Conservation (phyloP, 768 basidiomycete species). For the Hemileccinum impolitum region DNA sequence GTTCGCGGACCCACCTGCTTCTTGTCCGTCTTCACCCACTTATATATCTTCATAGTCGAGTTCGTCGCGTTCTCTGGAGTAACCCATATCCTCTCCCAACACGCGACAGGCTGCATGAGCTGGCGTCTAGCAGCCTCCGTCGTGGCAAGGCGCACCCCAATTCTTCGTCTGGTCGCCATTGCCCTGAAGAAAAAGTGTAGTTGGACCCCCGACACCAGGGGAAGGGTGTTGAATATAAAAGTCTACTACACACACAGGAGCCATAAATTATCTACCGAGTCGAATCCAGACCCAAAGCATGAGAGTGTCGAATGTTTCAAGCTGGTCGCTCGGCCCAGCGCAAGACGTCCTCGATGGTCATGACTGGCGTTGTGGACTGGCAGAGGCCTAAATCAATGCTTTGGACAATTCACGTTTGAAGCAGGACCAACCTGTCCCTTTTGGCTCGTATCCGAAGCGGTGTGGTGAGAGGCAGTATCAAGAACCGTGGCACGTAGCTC, state of each 20-base stretch:
- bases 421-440: slow-evolving; percentile 16
- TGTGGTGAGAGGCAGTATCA: slow-evolving; percentile 9
- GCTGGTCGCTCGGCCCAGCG: slow-evolving; percentile 55
- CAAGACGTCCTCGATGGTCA: slow-evolving; percentile 41
- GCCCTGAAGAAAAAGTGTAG: background rate
- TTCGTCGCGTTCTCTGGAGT: slow-evolving; percentile 54
- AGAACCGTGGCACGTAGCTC: slow-evolving; percentile 41
- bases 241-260: background rate
- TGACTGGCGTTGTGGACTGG: slow-evolving; percentile 10
- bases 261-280: background rate
- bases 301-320: slow-evolving; percentile 8
- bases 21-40: slow-evolving; percentile 81
- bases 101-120: slow-evolving; percentile 86
- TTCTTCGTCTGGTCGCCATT: slow-evolving; percentile 74
- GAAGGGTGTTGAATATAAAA: too few species aligned
- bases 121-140: slow-evolving; percentile 80
- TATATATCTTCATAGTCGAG: slow-evolving; percentile 62
- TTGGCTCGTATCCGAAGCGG: slow-evolving; percentile 1
- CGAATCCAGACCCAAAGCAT: background rate
- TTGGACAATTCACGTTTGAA: background rate
- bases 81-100: slow-evolving; percentile 80
- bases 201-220: slow-evolving; percentile 24
- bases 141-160: slow-evolving; percentile 72
- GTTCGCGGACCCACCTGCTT: slow-evolving; percentile 51
- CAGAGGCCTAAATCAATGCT: background rate